Evolutionary conservation across 1,139 yeast genomes (phyloP).

Genomic region (Debaryomyces udenii): DNA sequence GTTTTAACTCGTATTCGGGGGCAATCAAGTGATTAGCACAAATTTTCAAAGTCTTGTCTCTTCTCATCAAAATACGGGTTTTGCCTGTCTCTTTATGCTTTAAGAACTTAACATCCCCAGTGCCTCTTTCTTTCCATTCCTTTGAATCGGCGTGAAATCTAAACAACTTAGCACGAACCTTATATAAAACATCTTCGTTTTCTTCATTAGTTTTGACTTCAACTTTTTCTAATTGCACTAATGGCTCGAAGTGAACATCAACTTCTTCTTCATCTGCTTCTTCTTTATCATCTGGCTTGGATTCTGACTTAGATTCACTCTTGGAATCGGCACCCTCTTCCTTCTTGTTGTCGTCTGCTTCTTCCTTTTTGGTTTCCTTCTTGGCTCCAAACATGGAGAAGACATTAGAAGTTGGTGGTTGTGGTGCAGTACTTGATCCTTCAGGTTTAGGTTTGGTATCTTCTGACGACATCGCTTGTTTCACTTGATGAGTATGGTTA

Average conservation of each 20-base stretch:
- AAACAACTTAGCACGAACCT: constrained; percentile 93
- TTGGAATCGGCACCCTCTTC: constrained; percentile 28
- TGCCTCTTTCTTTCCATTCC: constrained; percentile 99
- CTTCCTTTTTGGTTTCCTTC: constrained; percentile 61
- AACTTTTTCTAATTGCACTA: constrained; percentile 91
- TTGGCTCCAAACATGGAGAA: constrained; percentile 92
- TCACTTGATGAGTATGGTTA: background rate
- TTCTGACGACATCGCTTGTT: constrained; percentile 38
- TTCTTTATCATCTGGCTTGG: constrained; percentile 39
- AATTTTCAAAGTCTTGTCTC: constrained; percentile 96
- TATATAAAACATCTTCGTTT: constrained; percentile 84
- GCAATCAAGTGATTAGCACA: constrained; percentile 95
- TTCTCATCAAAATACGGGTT: constrained; percentile 94
- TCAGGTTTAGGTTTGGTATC: constrained; percentile 36
- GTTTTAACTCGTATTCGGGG: constrained; percentile 81
- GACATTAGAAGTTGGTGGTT: constrained; percentile 74
- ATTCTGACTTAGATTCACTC: constrained; percentile 33
- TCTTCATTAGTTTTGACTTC: constrained; percentile 98
- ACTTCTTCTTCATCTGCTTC: constrained; percentile 86
- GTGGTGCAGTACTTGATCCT: constrained; percentile 28
- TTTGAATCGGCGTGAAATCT: constrained; percentile 79
- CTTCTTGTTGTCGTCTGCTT: constrained; percentile 36
- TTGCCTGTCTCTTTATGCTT: constrained; percentile 81
- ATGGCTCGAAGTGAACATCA: constrained; percentile 95
- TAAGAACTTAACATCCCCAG: constrained; percentile 96